phyloP scores from a whole-genome alignment of 257 asterid species.

The Cordia subcordata region DNA sequence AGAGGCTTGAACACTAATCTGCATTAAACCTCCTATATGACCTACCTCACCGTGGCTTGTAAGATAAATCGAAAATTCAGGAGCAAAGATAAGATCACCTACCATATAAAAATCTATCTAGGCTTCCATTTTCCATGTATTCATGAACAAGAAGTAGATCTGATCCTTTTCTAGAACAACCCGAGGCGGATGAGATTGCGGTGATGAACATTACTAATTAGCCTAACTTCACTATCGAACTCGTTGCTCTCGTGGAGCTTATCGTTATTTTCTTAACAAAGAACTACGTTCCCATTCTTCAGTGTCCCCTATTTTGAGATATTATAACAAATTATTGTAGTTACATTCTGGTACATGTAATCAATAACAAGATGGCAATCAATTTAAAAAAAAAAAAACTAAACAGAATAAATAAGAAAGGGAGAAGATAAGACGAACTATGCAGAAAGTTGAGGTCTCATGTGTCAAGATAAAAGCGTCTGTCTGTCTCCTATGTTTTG shows the following conservation, averaged over 20 bases:
- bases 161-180: constrained; percentile 64
- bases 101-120: constrained; percentile 68
- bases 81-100: constrained; percentile 6
- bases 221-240: constrained; percentile 77
- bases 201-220: constrained; percentile 83
- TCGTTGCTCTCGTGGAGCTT: constrained; percentile 48
- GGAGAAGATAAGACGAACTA: neutral
- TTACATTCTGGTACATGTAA: neutral
- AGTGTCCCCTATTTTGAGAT: constrained; percentile 54
- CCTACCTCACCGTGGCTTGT: no score
- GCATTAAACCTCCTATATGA: no score
- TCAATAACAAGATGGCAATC: no score
- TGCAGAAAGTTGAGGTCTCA: no score
- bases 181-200: constrained; percentile 84
- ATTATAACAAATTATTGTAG: neutral
- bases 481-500: no score
- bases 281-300: constrained; percentile 59
- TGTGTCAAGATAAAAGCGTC: no score
- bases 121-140: constrained; percentile 83
- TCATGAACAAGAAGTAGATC: constrained; percentile 67
- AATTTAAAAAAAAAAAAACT: neutral
- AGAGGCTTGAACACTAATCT: no score
- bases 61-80: no score
- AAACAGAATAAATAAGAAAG: neutral
- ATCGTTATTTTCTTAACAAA: constrained; percentile 65